Evolutionary conservation across 495 filamentous ascomycete genomes (phyloP).

Genomic region (Talaromyces ruber): DNA sequence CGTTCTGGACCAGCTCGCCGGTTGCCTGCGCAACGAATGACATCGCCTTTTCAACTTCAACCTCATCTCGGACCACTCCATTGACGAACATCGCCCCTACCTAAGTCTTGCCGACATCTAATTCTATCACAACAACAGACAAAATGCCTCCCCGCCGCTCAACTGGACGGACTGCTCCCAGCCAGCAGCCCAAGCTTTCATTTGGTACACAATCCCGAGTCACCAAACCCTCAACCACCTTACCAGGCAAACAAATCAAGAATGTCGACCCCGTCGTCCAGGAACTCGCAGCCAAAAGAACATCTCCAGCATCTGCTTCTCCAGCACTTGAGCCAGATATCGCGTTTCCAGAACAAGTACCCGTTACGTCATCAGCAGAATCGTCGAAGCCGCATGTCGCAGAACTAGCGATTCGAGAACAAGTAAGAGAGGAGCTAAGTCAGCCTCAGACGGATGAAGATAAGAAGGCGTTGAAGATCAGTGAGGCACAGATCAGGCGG

Average conservation of each 20-base stretch:
- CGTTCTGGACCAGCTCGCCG: neutral
- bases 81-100: neutral
- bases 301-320: neutral
- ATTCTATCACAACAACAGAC: neutral
- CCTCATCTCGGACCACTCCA: neutral
- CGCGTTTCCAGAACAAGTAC: slow-evolving; percentile 18
- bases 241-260: slow-evolving; percentile 40
- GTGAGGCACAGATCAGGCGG: slow-evolving; percentile 51
- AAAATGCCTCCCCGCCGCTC: slow-evolving; percentile 62
- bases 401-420: slow-evolving; percentile 38
- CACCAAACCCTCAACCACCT: slow-evolving; percentile 54
- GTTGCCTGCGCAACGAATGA: slow-evolving; percentile 5
- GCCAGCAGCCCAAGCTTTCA: slow-evolving; percentile 61
- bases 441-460: slow-evolving; percentile 42
- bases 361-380: slow-evolving; percentile 13
- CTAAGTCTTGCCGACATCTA: neutral
- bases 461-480: slow-evolving; percentile 48
- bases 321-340: slow-evolving; percentile 10
- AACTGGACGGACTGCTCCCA: slow-evolving; percentile 31
- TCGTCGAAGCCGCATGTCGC: slow-evolving; percentile 32
- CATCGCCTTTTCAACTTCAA: neutral
- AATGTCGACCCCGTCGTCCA: slow-evolving; percentile 24
- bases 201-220: slow-evolving; percentile 62
- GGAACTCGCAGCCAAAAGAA: slow-evolving; percentile 20
- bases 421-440: slow-evolving; percentile 29